Evolutionary conservation across 2,329 filamentous ascomycete genomes (phyloP), one percentile per base, ranked within the genome.

Genomic region (Chrysosporium keratinophilum): DNA sequence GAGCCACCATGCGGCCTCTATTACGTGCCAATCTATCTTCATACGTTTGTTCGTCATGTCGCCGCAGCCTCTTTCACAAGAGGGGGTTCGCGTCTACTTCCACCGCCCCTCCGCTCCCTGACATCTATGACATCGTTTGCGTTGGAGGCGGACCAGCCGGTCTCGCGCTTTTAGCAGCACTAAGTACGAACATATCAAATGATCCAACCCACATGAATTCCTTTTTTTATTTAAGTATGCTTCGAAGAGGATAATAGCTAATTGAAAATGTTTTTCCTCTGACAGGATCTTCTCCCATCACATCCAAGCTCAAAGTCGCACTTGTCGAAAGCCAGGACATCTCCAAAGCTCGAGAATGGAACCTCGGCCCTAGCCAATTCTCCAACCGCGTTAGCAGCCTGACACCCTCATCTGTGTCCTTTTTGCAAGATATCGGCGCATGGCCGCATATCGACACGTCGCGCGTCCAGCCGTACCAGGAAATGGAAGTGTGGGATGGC

Each of bases 401-500:
- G 54, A 98, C 93, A 0, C 91, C 91, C 0, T 79, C 85, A 0
- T 95, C 90, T 0, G 85, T 88, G n/a, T 78, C 77, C 2, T 96
- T 93, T 64, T 78, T 97, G 58, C 78, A 87, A 65, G 75, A 78
- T 3, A 93, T 95, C 57, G 93, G 91, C 35, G 89, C 85, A 48
- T 97, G 91, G 93, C 66, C 76, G 5, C 82, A 94, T 65, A 74
- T 96, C 57, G 78, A 87, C 60, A 73, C 76, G 41, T 75, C 80
- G 5, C 82, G 93, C 33, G 81, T 93, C 34, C 90, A 96, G 72
- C 79, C 83, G 0, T 98, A 96, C 69, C 84, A 94, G 56, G 87
- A 91, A 63, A 98, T 98, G 93, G 86, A 95, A 68, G 93, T 97
- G 33, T 98, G 94, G 93, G 93, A 98, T 68, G 94, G 91, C 58